Evolutionary conservation across 495 filamentous ascomycete species (phyloP).

Genomic region (Cercophora scortea): DNA sequence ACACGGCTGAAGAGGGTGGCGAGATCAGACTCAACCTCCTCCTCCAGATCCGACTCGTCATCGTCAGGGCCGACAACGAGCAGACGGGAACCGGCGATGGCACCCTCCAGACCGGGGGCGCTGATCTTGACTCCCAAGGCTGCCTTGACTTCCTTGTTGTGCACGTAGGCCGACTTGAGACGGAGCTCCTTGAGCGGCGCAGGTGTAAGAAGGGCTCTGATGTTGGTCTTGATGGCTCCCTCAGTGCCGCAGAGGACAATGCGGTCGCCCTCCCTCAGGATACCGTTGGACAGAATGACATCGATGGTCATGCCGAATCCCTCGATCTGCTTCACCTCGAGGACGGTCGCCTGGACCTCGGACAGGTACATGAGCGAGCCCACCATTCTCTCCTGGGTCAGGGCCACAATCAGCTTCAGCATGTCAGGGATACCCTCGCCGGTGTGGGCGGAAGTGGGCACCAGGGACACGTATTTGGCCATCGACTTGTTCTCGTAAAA

Average conservation of each 20-base stretch:
- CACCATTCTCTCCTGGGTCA: conserved; percentile 98
- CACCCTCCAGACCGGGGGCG: conserved; percentile 89
- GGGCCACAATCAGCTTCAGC: conserved; percentile 85
- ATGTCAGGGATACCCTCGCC: conserved; percentile 99
- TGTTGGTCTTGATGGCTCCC: conserved; percentile 88
- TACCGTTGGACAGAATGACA: conserved; percentile 93
- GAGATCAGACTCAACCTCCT: conserved; percentile 93
- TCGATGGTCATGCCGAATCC: conserved; percentile 98
- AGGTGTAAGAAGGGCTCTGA: conserved; percentile 92
- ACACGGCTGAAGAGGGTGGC: conserved; percentile 85
- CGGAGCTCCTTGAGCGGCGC: conserved; percentile 91
- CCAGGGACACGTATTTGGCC: conserved; percentile 84
- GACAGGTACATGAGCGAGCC: conserved; percentile 96
- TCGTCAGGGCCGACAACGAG: conserved; percentile 91
- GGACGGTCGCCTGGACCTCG: conserved; percentile 93
- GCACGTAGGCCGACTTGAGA: conserved; percentile 87
- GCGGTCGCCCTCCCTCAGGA: conserved; percentile 87
- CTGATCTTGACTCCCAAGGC: conserved; percentile 98
- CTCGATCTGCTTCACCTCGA: conserved; percentile 98
- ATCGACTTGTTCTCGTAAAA: conserved; percentile 98
- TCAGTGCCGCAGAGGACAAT: conserved; percentile 94
- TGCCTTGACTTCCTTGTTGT: conserved; percentile 99
- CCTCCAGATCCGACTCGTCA: conserved; percentile 92
- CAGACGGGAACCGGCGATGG: conserved; percentile 93
- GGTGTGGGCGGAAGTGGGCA: conserved; percentile 94